Conservation (phyloP, 306 rosid species). For the Castanospermum australe region DNA sequence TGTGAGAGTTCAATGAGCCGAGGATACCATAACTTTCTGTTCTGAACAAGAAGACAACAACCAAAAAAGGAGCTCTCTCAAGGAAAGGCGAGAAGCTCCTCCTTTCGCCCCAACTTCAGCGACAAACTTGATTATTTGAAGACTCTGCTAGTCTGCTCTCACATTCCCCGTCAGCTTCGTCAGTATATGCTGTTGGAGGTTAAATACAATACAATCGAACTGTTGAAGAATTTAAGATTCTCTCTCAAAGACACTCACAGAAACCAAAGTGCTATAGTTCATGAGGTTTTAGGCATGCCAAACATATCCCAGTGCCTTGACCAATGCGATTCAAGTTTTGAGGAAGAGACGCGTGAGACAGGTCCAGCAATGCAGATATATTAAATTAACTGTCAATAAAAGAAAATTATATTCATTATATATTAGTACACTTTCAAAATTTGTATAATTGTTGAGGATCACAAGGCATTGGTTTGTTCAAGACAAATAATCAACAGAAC, state of each 20-base stretch:
- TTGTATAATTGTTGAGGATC: slow-evolving; percentile 39
- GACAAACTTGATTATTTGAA: slow-evolving; percentile 37
- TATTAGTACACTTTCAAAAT: neutral
- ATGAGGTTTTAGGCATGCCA: slow-evolving; percentile 68
- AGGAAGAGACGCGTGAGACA: slow-evolving; percentile 83
- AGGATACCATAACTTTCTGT: neutral
- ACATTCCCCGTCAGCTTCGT: slow-evolving; percentile 49
- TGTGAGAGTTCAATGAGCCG: slow-evolving; percentile 27
- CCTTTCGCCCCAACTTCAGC: slow-evolving; percentile 24
- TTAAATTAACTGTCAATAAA: slow-evolving; percentile 29
- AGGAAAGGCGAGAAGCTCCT: slow-evolving; percentile 19
- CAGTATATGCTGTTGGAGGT: slow-evolving; percentile 32
- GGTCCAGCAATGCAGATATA: slow-evolving; percentile 63
- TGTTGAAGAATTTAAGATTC: slow-evolving; percentile 43
- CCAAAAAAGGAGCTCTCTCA: slow-evolving; percentile 1
- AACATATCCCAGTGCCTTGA: slow-evolving; percentile 82
- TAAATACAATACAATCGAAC: neutral
- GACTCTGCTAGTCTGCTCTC: slow-evolving; percentile 36
- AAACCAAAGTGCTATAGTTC: slow-evolving; percentile 54
- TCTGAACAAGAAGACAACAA: slow-evolving; percentile 18
- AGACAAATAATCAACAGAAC: slow-evolving; percentile 53
- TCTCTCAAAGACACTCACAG: slow-evolving; percentile 41
- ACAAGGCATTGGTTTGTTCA: slow-evolving; percentile 33
- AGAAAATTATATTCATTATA: slow-evolving; percentile 1
- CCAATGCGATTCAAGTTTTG: slow-evolving; percentile 87